A percentile compares a stretch with the other conserved stretches of the same genome.
Conservation (phyloP, 1,139 yeast species). For the Debaryomyces fabryi region DNA sequence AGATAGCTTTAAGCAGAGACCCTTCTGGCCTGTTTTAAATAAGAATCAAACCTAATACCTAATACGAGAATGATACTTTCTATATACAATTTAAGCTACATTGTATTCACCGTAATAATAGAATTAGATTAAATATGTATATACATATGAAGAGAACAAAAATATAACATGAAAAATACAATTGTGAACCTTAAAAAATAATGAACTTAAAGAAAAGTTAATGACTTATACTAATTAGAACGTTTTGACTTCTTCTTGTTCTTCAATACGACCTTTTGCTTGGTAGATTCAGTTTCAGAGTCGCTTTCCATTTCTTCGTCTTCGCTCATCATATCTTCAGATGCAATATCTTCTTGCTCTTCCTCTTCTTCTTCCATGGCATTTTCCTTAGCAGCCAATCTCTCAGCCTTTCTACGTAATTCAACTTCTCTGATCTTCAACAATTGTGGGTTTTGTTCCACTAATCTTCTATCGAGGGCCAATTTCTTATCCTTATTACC, state of each 20-base stretch:
- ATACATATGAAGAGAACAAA: slow-evolving; percentile 6
- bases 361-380: slow-evolving; percentile 51
- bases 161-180: slow-evolving; percentile 3
- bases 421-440: slow-evolving; percentile 93
- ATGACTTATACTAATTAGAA: slow-evolving; percentile 9
- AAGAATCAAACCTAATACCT: slow-evolving; percentile 9
- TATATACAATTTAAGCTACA: not conserved
- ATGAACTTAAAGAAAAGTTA: not conserved
- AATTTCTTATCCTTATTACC: slow-evolving; percentile 90
- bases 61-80: not conserved
- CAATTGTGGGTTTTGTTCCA: slow-evolving; percentile 85
- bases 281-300: slow-evolving; percentile 43
- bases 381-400: slow-evolving; percentile 60
- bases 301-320: slow-evolving; percentile 44
- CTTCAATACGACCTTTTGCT: slow-evolving; percentile 77
- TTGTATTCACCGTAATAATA: slow-evolving; percentile 1
- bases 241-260: slow-evolving; percentile 58
- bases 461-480: slow-evolving; percentile 84
- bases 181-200: not conserved
- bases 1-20: slow-evolving; percentile 24
- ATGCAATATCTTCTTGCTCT: slow-evolving; percentile 41
- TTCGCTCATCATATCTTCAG: slow-evolving; percentile 39
- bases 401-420: slow-evolving; percentile 78
- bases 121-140: slow-evolving; percentile 8
- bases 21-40: slow-evolving; percentile 31